Conservation (phyloP, 1,139 yeast genomes). For the Hyphopichia buzzinii region DNA sequence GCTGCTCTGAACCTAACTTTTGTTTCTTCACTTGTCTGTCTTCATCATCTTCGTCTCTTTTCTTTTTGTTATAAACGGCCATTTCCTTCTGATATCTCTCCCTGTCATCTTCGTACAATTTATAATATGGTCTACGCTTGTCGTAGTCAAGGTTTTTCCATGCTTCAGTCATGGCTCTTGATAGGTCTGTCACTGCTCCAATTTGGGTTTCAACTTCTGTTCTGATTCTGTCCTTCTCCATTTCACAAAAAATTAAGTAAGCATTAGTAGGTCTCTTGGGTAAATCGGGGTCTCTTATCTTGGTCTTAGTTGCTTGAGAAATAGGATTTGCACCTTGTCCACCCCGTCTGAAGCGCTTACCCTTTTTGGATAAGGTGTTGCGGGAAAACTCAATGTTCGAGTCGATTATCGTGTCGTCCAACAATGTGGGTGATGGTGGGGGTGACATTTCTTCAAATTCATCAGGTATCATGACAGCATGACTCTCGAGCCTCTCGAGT, state of each 20-base stretch:
- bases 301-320: slow-evolving; percentile 9
- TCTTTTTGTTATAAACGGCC: slow-evolving; percentile 54
- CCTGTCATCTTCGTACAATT: slow-evolving; percentile 77
- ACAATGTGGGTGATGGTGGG: slow-evolving; percentile 39
- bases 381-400: slow-evolving; percentile 18
- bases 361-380: slow-evolving; percentile 21
- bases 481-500: slow-evolving; percentile 73
- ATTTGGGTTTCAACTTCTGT: slow-evolving; percentile 41
- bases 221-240: slow-evolving; percentile 73
- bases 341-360: slow-evolving; percentile 18
- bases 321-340: slow-evolving; percentile 7
- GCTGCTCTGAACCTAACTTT: slow-evolving; percentile 10
- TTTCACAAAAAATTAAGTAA: slow-evolving; percentile 80
- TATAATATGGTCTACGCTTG: slow-evolving; percentile 71
- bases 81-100: slow-evolving; percentile 73
- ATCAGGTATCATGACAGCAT: slow-evolving; percentile 38
- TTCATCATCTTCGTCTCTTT: slow-evolving; percentile 15
- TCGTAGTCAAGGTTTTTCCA: slow-evolving; percentile 79
- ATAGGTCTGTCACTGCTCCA: slow-evolving; percentile 60
- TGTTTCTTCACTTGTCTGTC: slow-evolving; percentile 13
- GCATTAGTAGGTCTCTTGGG: slow-evolving; percentile 93
- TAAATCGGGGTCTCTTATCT: slow-evolving; percentile 68
- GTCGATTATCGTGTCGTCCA: slow-evolving; percentile 31
- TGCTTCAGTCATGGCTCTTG: slow-evolving; percentile 76
- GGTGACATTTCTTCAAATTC: slow-evolving; percentile 42